phyloP scores from a whole-genome alignment of 345 rosid species.

The Excoecaria agallocha region DNA sequence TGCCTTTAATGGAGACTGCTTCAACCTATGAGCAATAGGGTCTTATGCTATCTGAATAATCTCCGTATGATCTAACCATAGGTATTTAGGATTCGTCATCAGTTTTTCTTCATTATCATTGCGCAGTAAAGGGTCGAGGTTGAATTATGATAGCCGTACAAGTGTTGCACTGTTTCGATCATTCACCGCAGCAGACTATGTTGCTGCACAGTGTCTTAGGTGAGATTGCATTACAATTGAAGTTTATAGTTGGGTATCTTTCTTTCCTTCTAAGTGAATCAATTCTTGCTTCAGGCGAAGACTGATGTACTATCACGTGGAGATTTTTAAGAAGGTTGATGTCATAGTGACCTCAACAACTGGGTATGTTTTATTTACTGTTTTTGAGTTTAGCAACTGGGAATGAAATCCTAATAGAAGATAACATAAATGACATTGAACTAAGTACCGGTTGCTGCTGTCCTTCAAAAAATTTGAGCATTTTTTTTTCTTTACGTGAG shows the following conservation, averaged over 20 bases:
- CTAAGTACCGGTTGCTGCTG: neutral
- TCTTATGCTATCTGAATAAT: neutral
- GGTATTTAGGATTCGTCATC: neutral
- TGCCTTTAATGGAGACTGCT: neutral
- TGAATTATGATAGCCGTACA: conserved; percentile 64
- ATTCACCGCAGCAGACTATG: conserved; percentile 72
- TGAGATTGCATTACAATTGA: conserved; percentile 14
- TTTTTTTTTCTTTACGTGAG: neutral
- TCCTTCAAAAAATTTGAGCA: neutral
- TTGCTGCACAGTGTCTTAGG: conserved; percentile 78
- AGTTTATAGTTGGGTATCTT: neutral
- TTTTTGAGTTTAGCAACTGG: neutral
- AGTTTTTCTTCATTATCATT: conserved; percentile 14
- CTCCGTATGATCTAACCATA: neutral
- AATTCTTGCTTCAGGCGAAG: conserved; percentile 57
- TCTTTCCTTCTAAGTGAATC: conserved; percentile 2
- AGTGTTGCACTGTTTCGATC: conserved; percentile 67
- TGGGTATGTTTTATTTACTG: conserved; percentile 43
- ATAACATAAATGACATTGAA: neutral
- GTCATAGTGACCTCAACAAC: conserved; percentile 85
- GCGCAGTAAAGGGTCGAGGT: conserved; percentile 55
- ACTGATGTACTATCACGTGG: conserved; percentile 70
- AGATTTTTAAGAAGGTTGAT: conserved; percentile 78
- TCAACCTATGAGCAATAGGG: neutral
- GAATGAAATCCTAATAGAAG: neutral